Evolutionary conservation across 148 eudicot species (phyloP).

Genomic region (Agrostemma githago): DNA sequence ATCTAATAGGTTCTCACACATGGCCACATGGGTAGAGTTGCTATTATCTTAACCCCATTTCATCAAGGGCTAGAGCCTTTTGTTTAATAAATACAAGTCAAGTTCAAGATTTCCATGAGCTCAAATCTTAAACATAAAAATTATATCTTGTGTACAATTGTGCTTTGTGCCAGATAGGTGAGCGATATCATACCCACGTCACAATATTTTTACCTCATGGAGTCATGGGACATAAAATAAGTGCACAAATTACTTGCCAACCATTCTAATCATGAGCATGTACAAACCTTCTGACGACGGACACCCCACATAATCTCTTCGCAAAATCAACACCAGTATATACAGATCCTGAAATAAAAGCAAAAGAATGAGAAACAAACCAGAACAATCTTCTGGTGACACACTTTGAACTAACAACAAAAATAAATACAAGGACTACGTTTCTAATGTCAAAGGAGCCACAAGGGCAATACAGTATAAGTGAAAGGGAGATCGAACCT

Average conservation of each 20-base stretch:
- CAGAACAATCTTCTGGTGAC: conserved; percentile 1
- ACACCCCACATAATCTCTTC: conserved; percentile 91
- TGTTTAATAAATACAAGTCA: background rate
- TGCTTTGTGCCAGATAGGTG: background rate
- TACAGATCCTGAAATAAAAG: conserved; percentile 62
- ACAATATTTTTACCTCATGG: background rate
- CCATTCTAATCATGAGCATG: background rate
- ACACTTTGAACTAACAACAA: background rate
- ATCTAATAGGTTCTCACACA: background rate
- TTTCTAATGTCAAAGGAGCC: background rate
- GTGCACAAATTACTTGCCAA: background rate
- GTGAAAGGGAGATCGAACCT: background rate
- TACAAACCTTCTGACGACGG: conserved; percentile 78
- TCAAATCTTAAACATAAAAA: background rate
- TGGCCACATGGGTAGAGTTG: background rate
- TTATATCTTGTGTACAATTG: background rate
- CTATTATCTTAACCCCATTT: background rate
- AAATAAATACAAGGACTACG: background rate
- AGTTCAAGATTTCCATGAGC: background rate
- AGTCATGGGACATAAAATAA: background rate
- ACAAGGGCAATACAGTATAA: background rate
- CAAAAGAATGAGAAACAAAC: background rate
- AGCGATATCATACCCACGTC: background rate
- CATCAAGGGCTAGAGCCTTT: background rate
- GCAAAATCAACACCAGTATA: conserved; percentile 96